Base-by-base conservation (phyloP, 2,329 filamentous ascomycete genomes). In the Talaromyces sp. region DNA sequence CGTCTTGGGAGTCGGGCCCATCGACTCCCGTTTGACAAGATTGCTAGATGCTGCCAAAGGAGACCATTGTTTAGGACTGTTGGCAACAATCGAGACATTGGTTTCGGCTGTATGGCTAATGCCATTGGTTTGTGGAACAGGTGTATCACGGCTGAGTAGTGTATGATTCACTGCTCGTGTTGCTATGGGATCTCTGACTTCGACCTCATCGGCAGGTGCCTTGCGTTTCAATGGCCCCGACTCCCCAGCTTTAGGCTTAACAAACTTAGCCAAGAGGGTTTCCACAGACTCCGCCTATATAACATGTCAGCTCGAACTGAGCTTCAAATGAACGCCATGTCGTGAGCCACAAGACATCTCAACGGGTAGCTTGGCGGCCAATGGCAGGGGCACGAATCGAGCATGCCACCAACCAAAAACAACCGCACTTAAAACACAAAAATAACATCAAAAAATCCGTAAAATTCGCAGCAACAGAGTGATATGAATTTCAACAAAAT, bases 341-440 rank as follows among this genome's bases (percentile, higher is more conserved):
- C 19, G 31, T 36, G 53, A 31, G 27, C 25, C 1, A 31, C 15
- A 3, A 19, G 15, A 3, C 8, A 22, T 25, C 19, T 51, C 47
- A 27, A 51, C 25, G 47, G 47, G 29, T 4, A 54, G n/a, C 29
- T 34, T 54, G 10, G 51, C 51, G 4, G 17, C 27, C 29, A 34
- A 19, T 54, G 27, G 25, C 49, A n/a, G 27, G 25, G 5, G 25
- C 43, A 25, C 5, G 19, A 25, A 5, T 47, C 22, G 22, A 27
- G 22, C 22, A 29, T n/a, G 49, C 15, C 49, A 29, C 17, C 25
- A 53, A 10, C 27, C 13, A 11, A n/a, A 31, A 64, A 49, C 31
- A 45, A 54, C 29, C 22, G n/a, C n/a, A 66, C 43, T 43, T 66
- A 66, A 66, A 66, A 63, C 22, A 54, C 29, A 34, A 27, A 63